Evolutionary conservation across 345 rosid genomes (phyloP).

Genomic region (Citrus australasica): DNA sequence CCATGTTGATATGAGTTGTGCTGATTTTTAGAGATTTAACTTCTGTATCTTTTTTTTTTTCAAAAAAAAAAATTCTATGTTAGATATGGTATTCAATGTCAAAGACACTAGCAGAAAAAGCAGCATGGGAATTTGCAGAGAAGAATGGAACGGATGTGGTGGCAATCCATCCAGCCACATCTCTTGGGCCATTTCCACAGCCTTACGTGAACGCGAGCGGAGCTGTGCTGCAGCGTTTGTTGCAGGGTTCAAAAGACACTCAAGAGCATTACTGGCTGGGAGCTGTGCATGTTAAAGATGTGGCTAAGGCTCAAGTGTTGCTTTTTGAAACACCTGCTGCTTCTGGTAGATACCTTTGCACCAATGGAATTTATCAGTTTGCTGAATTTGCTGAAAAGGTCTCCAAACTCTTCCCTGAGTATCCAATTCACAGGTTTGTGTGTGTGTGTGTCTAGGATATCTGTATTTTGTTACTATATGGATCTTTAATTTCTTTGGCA

Average conservation of each 20-base stretch:
- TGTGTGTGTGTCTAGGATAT: too few relatives aligned
- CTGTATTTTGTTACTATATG: too few relatives aligned
- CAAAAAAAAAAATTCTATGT: neutral
- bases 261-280: constrained; percentile 84
- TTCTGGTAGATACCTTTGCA: constrained; percentile 72
- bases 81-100: constrained; percentile 86
- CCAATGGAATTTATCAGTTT: constrained; percentile 74
- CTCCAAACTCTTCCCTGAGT: neutral
- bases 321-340: constrained; percentile 56
- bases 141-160: constrained; percentile 62
- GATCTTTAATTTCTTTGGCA: too few relatives aligned
- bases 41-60: neutral
- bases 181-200: constrained; percentile 70
- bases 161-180: constrained; percentile 67
- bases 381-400: constrained; percentile 34
- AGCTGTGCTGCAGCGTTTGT: constrained; percentile 55
- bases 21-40: too few relatives aligned
- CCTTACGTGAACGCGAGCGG: constrained; percentile 76
- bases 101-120: constrained; percentile 77
- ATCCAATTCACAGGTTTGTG: neutral
- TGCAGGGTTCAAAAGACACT: constrained; percentile 56
- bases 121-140: constrained; percentile 67
- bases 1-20: too few relatives aligned
- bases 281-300: constrained; percentile 74
- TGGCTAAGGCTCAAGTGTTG: constrained; percentile 62